Base-by-base conservation (phyloP, 805 yeast species). In the Saccharomycopsis synnaedendra region DNA sequence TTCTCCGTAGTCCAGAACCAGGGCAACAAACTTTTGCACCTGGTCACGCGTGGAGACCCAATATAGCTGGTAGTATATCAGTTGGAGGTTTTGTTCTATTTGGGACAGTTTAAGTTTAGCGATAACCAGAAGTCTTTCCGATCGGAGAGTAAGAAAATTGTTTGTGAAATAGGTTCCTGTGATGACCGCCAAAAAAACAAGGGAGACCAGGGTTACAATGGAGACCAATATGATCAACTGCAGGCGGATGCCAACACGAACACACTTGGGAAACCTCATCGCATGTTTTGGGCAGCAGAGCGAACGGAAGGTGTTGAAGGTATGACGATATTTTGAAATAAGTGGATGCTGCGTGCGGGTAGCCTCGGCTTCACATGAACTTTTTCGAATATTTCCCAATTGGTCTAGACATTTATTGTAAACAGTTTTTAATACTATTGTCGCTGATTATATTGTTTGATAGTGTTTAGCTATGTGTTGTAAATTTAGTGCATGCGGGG, bases 21-120 rank as follows among this genome's bases (percentile, higher is more conserved):
- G 32, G 7, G 54, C 29, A 5, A 51, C 43, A 59, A 77, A 78
- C 9, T 63, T 56, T 52, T 79, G 81, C 5, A 88, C 59, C 1
- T 80, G 62, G 49, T 78, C 84, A 55, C 80, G 72, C 3, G 77
- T 68, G 1, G 85, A 66, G 6, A 87, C 65, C 68, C 83, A 79
- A 48, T 72, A 72, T 3, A 80, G 73, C 61, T 86, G 94, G 58
- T 80, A 84, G 60, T 78, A 81, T 31, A 76, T 66, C 51, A 70
- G 73, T 50, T 74, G 74, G 49, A 85, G 65, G 39, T 77, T 74
- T 63, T 86, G 96, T 47, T 72, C 73, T 27, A 87, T 68, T 61
- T 88, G 96, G 0, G 89, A 75, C 0, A 90, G 78, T 61, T 86
- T 87, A 48, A 88, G 67, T 60, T 84, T 84, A 2, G 95, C 84